These are phyloP conservation scores for Mycena rebaudengoi DNA, from an alignment of 768 basidiomycete species.

Conservation along the genomic window DNA sequence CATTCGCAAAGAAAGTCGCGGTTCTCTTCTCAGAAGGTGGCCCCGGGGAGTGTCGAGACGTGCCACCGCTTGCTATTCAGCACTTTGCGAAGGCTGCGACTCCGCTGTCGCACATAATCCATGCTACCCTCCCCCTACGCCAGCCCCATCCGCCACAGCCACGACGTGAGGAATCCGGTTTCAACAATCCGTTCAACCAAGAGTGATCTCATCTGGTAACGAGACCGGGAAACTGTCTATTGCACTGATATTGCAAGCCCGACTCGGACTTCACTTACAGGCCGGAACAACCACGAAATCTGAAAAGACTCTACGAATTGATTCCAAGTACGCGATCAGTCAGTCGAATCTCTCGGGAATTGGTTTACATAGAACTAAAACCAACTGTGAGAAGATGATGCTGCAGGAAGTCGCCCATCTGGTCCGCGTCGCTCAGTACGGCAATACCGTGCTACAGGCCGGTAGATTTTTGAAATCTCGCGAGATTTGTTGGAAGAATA, in stretches of 20 bases:
- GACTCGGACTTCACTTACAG: slow-evolving; percentile 10
- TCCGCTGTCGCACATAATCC: neutral
- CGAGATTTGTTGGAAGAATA: slow-evolving; percentile 15
- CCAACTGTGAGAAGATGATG: slow-evolving; percentile 3
- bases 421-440: slow-evolving; percentile 12
- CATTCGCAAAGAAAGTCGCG: too few relatives aligned
- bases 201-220: slow-evolving; percentile 2
- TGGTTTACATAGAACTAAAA: neutral
- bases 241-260: neutral
- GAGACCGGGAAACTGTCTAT: neutral
- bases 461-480: neutral
- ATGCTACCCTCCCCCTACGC: neutral
- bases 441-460: neutral
- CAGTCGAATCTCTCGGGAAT: neutral
- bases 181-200: neutral
- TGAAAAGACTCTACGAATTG: neutral
- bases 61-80: slow-evolving; percentile 13
- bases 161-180: neutral
- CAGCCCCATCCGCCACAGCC: neutral
- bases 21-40: too few relatives aligned
- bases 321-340: slow-evolving; percentile 4
- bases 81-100: slow-evolving; percentile 19
- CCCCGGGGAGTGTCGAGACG: neutral
- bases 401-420: slow-evolving; percentile 18
- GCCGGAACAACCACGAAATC: slow-evolving; percentile 4